phyloP scores from a whole-genome alignment of 2,329 filamentous ascomycete species.

The Cucurbitaria berberidis region DNA sequence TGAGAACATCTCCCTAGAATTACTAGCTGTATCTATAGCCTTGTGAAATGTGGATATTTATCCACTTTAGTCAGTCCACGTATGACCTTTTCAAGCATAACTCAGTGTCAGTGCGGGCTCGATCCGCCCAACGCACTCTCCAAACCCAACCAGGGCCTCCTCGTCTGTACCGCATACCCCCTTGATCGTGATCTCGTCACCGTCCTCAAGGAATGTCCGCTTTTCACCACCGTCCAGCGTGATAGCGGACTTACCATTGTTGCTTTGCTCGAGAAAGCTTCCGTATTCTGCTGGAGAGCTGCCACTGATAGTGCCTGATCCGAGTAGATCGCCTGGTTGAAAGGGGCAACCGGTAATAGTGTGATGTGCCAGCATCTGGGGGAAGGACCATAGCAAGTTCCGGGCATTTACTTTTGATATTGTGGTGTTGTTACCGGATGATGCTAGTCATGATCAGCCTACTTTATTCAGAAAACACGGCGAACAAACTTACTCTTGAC shows the following conservation, averaged over 20 bases:
- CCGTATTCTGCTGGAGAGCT: slow-evolving; percentile 64
- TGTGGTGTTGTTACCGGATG: slow-evolving; percentile 60
- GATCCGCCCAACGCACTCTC: slow-evolving; percentile 72
- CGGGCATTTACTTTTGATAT: slow-evolving; percentile 67
- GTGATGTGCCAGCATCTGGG: slow-evolving; percentile 83
- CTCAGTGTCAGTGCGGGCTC: slow-evolving; percentile 42
- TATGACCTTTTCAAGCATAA: slow-evolving; percentile 14
- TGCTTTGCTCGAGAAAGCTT: slow-evolving; percentile 74
- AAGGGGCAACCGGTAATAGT: slow-evolving; percentile 77
- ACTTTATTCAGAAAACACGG: not conserved
- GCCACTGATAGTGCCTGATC: slow-evolving; percentile 80
- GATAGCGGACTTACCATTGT: slow-evolving; percentile 70
- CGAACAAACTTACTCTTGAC: slow-evolving; percentile 54
- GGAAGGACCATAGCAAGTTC: slow-evolving; percentile 80
- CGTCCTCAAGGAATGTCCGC: slow-evolving; percentile 75
- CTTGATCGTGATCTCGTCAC: slow-evolving; percentile 70
- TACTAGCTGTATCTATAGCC: not conserved
- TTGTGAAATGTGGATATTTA: no score
- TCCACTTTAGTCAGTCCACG: not conserved
- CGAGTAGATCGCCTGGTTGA: slow-evolving; percentile 75
- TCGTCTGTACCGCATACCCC: slow-evolving; percentile 69
- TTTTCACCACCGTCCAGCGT: slow-evolving; percentile 69
- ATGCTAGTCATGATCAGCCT: slow-evolving; percentile 39
- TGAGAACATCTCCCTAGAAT: no score
- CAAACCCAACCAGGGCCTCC: slow-evolving; percentile 75